Base-by-base conservation (phyloP, 768 basidiomycete species). In the Xanthoconium purpureum region DNA sequence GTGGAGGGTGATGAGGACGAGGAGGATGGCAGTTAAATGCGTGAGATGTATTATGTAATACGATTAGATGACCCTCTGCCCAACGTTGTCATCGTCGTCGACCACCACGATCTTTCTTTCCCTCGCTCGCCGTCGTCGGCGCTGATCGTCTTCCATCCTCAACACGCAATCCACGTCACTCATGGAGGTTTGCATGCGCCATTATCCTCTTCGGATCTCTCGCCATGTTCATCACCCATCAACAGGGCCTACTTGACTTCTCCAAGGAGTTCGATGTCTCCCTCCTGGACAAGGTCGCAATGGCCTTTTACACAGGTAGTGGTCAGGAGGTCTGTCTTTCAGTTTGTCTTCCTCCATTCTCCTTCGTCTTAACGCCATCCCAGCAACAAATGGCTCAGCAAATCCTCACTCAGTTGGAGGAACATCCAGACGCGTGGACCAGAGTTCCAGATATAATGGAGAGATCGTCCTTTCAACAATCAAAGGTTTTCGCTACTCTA, bases 341-440 rank as follows among this genome's bases (percentile, higher is more conserved):
- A 42, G 18, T 59, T 55, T 57, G 55, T 63, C 49, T 29, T 20
- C 15, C 48, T 47, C 37, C 18, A 24, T 18, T 39, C 46, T 15
- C 30, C 30, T 24, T 54, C 36, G 17, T 11, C 8, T 52, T 61
- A 29, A 66, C 61, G 50, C 53, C 53, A 29, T 50, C 48, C 52
- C 68, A 98, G 95, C 95, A 95, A 91, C 89, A 91, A 84, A 73
- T 87, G 71, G 96, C 96, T 15, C 96, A 98, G 74, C 89, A 89
- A 71, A 80, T 93, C 59, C 81, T 99, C 63, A 97, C 96, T 9
- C 94, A 95, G 70, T 88, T 99, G 68, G 94, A 98, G 73, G 97
- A 99, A 58, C 82, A 94, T 71, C 90, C 91, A 17, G 96, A 98
- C 57, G 87, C 95, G 36, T 99, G 97, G 97, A 95, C 94, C 61